Evolutionary conservation across 306 rosid genomes (phyloP), one percentile per base, ranked within the genome.

Genomic region (Cucurbita pepo): DNA sequence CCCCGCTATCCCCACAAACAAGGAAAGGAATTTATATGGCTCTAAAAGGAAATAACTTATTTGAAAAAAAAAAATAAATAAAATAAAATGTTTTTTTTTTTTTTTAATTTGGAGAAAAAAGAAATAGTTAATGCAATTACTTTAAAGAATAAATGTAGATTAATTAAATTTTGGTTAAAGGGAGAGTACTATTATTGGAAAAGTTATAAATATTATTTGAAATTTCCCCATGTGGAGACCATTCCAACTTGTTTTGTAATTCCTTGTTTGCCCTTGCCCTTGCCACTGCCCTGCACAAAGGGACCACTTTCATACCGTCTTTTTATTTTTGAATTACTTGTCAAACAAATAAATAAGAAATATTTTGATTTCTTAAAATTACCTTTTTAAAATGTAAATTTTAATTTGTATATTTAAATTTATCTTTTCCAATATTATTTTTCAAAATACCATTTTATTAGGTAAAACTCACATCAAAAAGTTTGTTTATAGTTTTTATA

Each of bases 181-280:
- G 21, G 37, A 65, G 10, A 65, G 71, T 22, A 22, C 19, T 22
- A 67, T 67, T 67, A 67, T 67, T 67, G 73, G 57, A 6, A 6
- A 7, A 34, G 40, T 44, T 12, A 47, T 47, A 67, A 67, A 45
- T 47, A 67, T 67, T 67, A 56, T 67, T 47, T 67, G 54, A 4
- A 45, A 47, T 43, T 67, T 67, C 73, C 43, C 73, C 73, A 67
- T 67, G 73, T 67, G 73, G 73, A 67, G 57, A 67, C 73, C 73
- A 48, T 67, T 67, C 56, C 57, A 67, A 67, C 14, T 13, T 67
- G 43, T 67, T 48, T 34, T 45, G 4, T 47, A 19, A 47, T 65
- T 47, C 73, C 56, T 47, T 25, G 1, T 67, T 67, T 67, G 56
- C 73, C 73, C 73, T 67, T 25, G 21, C 6, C 56, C 72, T 25